Conservation (phyloP, 495 filamentous ascomycete species). For the Podospora conica region DNA sequence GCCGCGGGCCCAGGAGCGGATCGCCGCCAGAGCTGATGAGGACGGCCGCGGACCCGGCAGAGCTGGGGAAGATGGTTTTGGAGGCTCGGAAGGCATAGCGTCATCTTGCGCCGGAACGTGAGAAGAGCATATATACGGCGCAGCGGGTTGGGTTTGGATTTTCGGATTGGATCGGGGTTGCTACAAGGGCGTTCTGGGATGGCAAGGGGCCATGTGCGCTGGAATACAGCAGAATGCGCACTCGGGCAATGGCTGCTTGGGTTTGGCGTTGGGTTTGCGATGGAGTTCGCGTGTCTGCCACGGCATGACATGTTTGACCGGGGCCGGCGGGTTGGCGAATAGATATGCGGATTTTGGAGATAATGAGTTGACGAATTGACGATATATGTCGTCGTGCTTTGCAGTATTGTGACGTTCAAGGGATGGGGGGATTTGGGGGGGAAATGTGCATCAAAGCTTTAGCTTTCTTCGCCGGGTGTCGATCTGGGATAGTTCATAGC, state of each 20-base stretch:
- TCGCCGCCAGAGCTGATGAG: too few relatives aligned
- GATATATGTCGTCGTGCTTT: not conserved
- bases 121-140: too few relatives aligned
- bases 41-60: too few relatives aligned
- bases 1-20: too few relatives aligned
- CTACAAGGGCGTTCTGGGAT: not conserved
- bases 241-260: not conserved
- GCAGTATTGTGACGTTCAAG: too few relatives aligned
- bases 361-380: not conserved
- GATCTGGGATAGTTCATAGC: too few relatives aligned
- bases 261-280: not conserved
- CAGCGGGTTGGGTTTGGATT: not conserved
- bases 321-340: not conserved
- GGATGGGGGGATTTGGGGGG: too few relatives aligned
- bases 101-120: not conserved
- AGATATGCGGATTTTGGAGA: not conserved
- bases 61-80: too few relatives aligned
- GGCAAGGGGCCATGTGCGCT: not conserved
- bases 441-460: too few relatives aligned
- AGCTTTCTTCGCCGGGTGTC: too few relatives aligned
- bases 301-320: not conserved
- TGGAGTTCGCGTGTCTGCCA: not conserved
- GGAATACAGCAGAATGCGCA: not conserved
- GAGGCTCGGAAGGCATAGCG: not conserved
- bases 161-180: not conserved